phyloP scores from a whole-genome alignment of 306 rosid genomes.

The Quercus berberidifolia region DNA sequence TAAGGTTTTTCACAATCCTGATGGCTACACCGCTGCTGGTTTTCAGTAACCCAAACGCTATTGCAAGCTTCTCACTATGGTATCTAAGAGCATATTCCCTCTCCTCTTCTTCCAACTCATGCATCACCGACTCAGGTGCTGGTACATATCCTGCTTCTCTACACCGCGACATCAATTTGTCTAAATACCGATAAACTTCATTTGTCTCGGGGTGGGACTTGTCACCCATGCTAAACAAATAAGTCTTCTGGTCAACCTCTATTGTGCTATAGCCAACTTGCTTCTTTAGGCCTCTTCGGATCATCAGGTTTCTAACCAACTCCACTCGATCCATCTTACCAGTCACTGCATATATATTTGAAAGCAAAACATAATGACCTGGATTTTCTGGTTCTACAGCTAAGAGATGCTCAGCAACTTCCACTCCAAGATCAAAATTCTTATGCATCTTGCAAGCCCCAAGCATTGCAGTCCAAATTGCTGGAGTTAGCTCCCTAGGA shows the following conservation, averaged over 20 bases:
- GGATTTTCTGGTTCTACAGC: slow-evolving; percentile 82
- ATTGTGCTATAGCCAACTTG: slow-evolving; percentile 80
- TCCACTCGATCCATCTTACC: slow-evolving; percentile 85
- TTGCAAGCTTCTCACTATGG: slow-evolving; percentile 93
- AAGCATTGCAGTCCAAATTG: slow-evolving; percentile 84
- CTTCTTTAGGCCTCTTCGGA: slow-evolving; percentile 57
- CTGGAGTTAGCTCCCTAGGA: slow-evolving; percentile 43
- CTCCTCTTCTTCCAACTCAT: slow-evolving; percentile 92
- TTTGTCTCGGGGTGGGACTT: slow-evolving; percentile 54
- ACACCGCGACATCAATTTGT: slow-evolving; percentile 63
- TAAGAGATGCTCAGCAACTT: slow-evolving; percentile 71
- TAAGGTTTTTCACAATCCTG: slow-evolving; percentile 79
- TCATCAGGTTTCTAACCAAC: slow-evolving; percentile 64
- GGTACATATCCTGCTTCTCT: slow-evolving; percentile 68
- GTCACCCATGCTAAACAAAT: slow-evolving; percentile 77
- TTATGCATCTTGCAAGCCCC: slow-evolving; percentile 93
- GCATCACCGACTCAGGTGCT: slow-evolving; percentile 54
- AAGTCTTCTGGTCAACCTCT: slow-evolving; percentile 45
- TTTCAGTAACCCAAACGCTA: slow-evolving; percentile 77
- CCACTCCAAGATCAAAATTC: slow-evolving; percentile 65
- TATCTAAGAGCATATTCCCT: slow-evolving; percentile 86
- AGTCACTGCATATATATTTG: slow-evolving; percentile 73
- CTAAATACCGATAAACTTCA: slow-evolving; percentile 55
- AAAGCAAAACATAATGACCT: slow-evolving; percentile 80
- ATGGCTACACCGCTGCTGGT: slow-evolving; percentile 47